These are phyloP conservation scores for Cyclocybe aegerita DNA, from an alignment of 768 basidiomycete genomes.

Conservation along the genomic window DNA sequence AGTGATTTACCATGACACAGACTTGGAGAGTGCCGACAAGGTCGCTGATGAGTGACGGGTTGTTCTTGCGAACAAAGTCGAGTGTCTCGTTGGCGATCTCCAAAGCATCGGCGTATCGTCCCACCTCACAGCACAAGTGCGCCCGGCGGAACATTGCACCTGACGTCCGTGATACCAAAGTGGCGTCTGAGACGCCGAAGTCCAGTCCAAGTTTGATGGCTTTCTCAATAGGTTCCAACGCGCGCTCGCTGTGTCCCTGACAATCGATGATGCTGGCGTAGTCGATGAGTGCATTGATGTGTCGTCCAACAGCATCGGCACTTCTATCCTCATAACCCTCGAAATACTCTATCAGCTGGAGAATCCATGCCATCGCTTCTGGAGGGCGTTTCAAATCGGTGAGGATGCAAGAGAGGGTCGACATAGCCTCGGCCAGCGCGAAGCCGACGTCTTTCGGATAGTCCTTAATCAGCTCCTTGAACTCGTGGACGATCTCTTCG, in stretches of 20 bases:
- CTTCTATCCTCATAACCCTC: neutral
- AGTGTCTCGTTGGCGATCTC: constrained; percentile 5
- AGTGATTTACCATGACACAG: constrained; percentile 1
- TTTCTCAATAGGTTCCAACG: constrained; percentile 4
- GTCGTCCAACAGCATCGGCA: neutral
- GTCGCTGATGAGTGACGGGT: neutral
- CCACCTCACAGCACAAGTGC: constrained; percentile 4
- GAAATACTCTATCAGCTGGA: constrained; percentile 2
- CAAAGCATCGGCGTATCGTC: constrained; percentile 7
- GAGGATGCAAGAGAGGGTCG: too few species aligned
- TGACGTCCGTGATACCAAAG: neutral
- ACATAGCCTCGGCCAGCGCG: too few species aligned
- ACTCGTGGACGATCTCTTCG: too few species aligned
- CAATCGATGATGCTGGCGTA: constrained; percentile 1
- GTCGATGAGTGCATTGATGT: constrained; percentile 11
- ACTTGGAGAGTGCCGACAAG: constrained; percentile 10
- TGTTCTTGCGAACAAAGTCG: constrained; percentile 1
- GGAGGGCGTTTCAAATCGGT: neutral
- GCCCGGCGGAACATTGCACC: constrained; percentile 11
- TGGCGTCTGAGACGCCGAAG: neutral
- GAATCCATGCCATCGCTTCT: constrained; percentile 2
- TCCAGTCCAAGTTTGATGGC: constrained; percentile 4
- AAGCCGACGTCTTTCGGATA: too few species aligned
- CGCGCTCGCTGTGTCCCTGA: constrained; percentile 4
- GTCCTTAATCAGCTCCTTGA: too few species aligned